Conservation (phyloP, 2,329 filamentous ascomycete species). For the Ophiostoma tasmaniense region DNA sequence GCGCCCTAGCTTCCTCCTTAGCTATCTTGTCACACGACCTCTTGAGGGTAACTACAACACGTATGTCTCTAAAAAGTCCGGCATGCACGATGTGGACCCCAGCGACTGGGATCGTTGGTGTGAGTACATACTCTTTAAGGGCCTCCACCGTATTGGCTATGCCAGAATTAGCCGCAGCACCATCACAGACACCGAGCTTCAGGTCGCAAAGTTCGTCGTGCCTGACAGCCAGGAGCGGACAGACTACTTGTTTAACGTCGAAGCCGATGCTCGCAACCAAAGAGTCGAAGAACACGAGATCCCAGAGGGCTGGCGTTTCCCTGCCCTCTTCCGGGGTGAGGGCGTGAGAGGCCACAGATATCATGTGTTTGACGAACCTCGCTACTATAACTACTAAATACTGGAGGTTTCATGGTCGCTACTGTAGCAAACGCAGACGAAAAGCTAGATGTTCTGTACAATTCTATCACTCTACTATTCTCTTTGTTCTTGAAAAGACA, state of each 20-base stretch:
- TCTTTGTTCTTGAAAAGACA: neutral
- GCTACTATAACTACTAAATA: conserved; percentile 51
- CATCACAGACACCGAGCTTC: conserved; percentile 94
- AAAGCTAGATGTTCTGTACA: neutral
- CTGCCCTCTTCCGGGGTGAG: conserved; percentile 70
- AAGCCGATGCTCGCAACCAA: conserved; percentile 47
- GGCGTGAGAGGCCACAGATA: conserved; percentile 86
- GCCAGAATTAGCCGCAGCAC: conserved; percentile 80
- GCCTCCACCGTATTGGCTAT: conserved; percentile 75
- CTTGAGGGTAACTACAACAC: conserved; percentile 93
- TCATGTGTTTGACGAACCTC: conserved; percentile 89
- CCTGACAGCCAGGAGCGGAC: conserved; percentile 43
- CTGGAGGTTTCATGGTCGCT: conserved; percentile 19
- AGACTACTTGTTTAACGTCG: conserved; percentile 44
- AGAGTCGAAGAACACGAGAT: conserved; percentile 63
- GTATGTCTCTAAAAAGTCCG: conserved; percentile 75
- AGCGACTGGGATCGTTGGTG: conserved; percentile 97
- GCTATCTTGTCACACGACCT: conserved; percentile 87
- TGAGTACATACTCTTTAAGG: conserved; percentile 96
- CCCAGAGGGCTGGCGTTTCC: conserved; percentile 72
- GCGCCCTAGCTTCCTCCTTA: conserved; percentile 76
- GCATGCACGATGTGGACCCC: conserved; percentile 92
- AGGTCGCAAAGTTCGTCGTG: conserved; percentile 91
- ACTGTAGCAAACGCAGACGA: neutral
- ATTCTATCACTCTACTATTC: neutral